A percentile compares a stretch with the other conserved stretches of the same genome.
These are phyloP conservation scores for Ilex asprella DNA, from an alignment of 257 asterid genomes.

Conservation along the genomic window DNA sequence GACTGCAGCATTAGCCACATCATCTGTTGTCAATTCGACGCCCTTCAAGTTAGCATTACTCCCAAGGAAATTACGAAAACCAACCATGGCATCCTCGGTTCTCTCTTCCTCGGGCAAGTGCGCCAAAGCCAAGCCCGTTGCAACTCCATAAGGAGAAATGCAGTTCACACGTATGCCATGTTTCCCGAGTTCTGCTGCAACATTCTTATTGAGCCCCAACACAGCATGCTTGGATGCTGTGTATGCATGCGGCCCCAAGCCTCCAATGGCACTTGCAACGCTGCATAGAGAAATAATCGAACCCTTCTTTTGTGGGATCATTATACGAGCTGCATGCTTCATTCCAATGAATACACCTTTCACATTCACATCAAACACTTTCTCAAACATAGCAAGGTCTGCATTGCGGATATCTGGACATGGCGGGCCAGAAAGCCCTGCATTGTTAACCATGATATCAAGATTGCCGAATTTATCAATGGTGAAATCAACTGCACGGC, in stretches of 20 bases:
- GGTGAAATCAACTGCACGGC: constrained; percentile 61
- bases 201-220: constrained; percentile 70
- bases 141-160: constrained; percentile 77
- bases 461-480: constrained; percentile 64
- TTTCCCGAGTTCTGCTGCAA: constrained; percentile 86
- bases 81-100: constrained; percentile 56
- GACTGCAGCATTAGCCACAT: constrained; percentile 73
- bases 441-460: constrained; percentile 84
- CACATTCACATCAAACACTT: constrained; percentile 56
- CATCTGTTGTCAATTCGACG: constrained; percentile 49
- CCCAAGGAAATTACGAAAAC: constrained; percentile 50
- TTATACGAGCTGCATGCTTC: constrained; percentile 88
- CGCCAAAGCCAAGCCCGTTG: constrained; percentile 58
- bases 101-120: constrained; percentile 73
- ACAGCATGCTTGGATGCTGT: constrained; percentile 87
- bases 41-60: constrained; percentile 76
- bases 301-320: constrained; percentile 77
- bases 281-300: constrained; percentile 69
- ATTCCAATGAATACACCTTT: constrained; percentile 81
- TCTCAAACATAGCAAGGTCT: constrained; percentile 58
- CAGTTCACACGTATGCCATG: constrained; percentile 82
- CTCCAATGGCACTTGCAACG: constrained; percentile 49
- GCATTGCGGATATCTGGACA: constrained; percentile 61
- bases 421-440: constrained; percentile 75
- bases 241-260: constrained; percentile 66